Base-by-base conservation (phyloP, 768 basidiomycete species). In the Dioszegia crocea region DNA sequence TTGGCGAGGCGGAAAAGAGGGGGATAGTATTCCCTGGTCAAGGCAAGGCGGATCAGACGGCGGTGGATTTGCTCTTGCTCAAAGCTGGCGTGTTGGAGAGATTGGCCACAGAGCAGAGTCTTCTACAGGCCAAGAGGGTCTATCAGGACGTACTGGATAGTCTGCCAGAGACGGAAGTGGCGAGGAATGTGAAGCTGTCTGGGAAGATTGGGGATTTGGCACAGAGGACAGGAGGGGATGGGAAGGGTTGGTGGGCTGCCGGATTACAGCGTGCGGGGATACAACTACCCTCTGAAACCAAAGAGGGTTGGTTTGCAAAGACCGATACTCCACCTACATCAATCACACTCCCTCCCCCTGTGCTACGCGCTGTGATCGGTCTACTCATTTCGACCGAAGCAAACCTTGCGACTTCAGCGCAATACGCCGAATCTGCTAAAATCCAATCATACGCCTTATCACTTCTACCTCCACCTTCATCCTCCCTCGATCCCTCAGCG, bases 41-140 rank as follows among this genome's bases (percentile, higher is more conserved):
- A 17, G 55, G 63, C 9, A 41, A 54, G n/a, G 44, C 54, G 8
- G 70, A 70, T 45, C 66, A 67, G 6, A 63, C 66, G 16, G 73
- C 65, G 3, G 14, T 70, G 24, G 75, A 76, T 59, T 60, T 76
- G 19, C 43, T 76, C 6, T 30, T 71, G 14, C 62, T 73, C 19
- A 74, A 76, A 56, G 75, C 75, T 5, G 73, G 71, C 11, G 62
- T 73, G 16, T 43, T 73, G 36, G 75, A 76, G 55, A 48, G 75
- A 19, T 69, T 76, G 21, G 61, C 61, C 4, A 69, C 71, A 4
- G 45, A 53, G 3, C 58, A 68, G 11, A 55, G 66, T 2, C 48
- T 73, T 0, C 6, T 53, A 11, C 65, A 69, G 40, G 70, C 73
- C 0, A 69, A 70, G 50, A 70, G 74, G 17, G 47, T 71, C 1